A percentile compares a stretch with the other conserved stretches of the same genome.
Evolutionary conservation across 2,329 filamentous ascomycete genomes (phyloP).

Genomic region (Dactylonectria macrodidyma): DNA sequence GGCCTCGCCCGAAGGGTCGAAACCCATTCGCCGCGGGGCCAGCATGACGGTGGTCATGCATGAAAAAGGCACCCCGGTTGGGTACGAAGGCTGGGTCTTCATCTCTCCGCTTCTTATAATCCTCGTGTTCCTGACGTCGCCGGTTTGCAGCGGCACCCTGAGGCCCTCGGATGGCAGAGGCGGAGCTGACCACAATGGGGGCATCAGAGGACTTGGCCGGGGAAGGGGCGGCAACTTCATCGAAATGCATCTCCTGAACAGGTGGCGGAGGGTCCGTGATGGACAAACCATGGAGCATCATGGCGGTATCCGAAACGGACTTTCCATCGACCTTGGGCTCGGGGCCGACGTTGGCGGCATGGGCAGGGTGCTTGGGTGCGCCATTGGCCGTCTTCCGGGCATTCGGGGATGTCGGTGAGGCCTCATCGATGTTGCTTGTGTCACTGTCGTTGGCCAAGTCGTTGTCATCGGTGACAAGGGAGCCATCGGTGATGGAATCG

Average conservation of each 20-base stretch:
- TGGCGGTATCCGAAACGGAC: conserved; percentile 67
- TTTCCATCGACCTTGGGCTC: conserved; percentile 53
- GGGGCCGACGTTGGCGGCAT: conserved; percentile 54
- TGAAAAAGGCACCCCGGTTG: conserved; percentile 94
- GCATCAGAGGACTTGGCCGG: conserved; percentile 59
- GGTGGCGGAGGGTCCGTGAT: conserved; percentile 60
- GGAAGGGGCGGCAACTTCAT: conserved; percentile 56
- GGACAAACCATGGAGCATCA: conserved; percentile 70
- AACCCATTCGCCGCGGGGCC: conserved; percentile 85
- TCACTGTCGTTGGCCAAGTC: conserved; percentile 74
- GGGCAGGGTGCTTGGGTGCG: conserved; percentile 52
- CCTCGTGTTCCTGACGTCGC: conserved; percentile 88
- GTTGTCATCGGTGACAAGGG: conserved; percentile 73
- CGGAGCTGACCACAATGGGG: conserved; percentile 70
- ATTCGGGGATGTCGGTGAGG: conserved; percentile 65
- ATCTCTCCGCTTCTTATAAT: conserved; percentile 89
- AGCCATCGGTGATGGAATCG: conserved; percentile 77
- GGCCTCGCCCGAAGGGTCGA: conserved; percentile 77
- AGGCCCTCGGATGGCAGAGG: conserved; percentile 60
- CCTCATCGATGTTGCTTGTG: conserved; percentile 73
- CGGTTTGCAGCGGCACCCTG: conserved; percentile 76
- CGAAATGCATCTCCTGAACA: conserved; percentile 63
- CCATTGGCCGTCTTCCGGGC: conserved; percentile 60
- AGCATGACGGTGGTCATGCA: conserved; percentile 91
- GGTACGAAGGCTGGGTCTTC: conserved; percentile 94